phyloP scores from a whole-genome alignment of 2,329 filamentous ascomycete genomes.

The Colletotrichum lupini region DNA sequence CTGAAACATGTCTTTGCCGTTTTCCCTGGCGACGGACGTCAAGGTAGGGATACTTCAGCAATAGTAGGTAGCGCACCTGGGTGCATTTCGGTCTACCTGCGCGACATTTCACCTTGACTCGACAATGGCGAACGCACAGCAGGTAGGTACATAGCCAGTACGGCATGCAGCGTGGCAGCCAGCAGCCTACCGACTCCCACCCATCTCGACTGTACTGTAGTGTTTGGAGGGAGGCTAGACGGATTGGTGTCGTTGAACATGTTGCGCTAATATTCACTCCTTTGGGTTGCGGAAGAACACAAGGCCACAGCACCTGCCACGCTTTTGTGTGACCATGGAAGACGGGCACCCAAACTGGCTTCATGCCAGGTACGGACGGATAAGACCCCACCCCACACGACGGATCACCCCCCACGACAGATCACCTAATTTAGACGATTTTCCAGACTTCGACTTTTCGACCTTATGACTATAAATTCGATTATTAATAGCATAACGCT shows the following conservation, averaged over 20 bases:
- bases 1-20: constrained; percentile 23
- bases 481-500: too few relatives aligned
- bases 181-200: not conserved
- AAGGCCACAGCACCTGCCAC: constrained; percentile 9
- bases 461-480: too few relatives aligned
- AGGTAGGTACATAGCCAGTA: too few relatives aligned
- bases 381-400: not conserved
- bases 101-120: not conserved
- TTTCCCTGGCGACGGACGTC: not conserved
- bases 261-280: not conserved
- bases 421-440: too few relatives aligned
- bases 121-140: not conserved
- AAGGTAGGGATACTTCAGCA: not conserved
- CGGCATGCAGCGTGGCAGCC: not conserved
- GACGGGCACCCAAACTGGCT: not conserved
- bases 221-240: not conserved
- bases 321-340: not conserved
- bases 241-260: not conserved
- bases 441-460: too few relatives aligned
- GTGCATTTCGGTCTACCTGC: not conserved
- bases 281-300: constrained; percentile 6
- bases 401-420: not conserved
- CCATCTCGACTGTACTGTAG: not conserved
- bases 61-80: too few relatives aligned
- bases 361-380: not conserved